These are phyloP conservation scores for Inga oerstediana DNA, from an alignment of 306 rosid genomes.

Conservation along the genomic window DNA sequence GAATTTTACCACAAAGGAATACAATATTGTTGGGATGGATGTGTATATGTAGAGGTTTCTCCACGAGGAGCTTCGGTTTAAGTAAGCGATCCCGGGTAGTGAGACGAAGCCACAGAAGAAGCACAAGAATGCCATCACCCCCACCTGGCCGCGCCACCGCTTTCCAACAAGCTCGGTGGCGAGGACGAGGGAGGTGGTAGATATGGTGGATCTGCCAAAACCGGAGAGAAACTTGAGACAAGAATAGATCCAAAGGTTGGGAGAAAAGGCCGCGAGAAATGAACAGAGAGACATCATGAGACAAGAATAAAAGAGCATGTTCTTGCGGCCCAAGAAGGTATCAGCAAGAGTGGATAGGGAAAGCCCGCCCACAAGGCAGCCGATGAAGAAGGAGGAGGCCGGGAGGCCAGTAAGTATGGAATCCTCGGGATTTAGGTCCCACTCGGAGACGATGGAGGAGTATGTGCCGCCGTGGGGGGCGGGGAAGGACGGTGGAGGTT, in stretches of 20 bases:
- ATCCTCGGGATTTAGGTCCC: conserved; percentile 45
- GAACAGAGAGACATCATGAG: conserved; percentile 59
- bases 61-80: conserved; percentile 46
- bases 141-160: conserved; percentile 49
- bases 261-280: conserved; percentile 43
- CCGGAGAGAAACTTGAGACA: conserved; percentile 47
- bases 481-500: conserved; percentile 9
- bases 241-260: conserved; percentile 65
- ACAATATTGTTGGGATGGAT: conserved; percentile 52
- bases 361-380: conserved; percentile 38
- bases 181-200: conserved; percentile 59
- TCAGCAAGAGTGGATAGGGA: conserved; percentile 48
- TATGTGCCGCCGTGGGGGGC: background rate
- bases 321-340: conserved; percentile 57
- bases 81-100: conserved; percentile 56
- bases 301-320: conserved; percentile 51
- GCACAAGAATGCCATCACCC: conserved; percentile 53
- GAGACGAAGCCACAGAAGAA: conserved; percentile 68
- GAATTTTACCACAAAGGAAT: conserved; percentile 35
- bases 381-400: conserved; percentile 47
- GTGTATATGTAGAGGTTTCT: conserved; percentile 57
- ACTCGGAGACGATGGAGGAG: conserved; percentile 54
- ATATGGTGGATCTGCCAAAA: conserved; percentile 54
- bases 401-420: conserved; percentile 50
- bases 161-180: conserved; percentile 64